Evolutionary conservation across 495 filamentous ascomycete genomes (phyloP).

Genomic region (Neurospora africana): DNA sequence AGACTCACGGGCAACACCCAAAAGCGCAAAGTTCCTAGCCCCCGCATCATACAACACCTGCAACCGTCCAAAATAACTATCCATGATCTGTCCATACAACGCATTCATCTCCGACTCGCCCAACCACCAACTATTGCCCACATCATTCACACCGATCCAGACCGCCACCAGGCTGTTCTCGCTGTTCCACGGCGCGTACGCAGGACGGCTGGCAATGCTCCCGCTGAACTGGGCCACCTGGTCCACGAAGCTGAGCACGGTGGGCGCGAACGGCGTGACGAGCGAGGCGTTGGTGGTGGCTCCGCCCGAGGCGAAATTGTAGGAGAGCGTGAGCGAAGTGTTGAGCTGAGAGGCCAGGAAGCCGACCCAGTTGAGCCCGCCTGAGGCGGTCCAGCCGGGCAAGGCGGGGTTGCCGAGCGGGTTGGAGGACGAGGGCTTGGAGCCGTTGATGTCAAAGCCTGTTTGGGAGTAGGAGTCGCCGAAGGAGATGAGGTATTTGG

Average conservation of each 20-base stretch:
- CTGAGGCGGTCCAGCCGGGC: constrained; percentile 48
- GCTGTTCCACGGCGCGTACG: constrained; percentile 48
- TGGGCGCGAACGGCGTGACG: constrained; percentile 34
- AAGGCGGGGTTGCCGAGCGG: constrained; percentile 68
- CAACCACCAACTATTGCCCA: constrained; percentile 53
- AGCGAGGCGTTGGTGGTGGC: constrained; percentile 56
- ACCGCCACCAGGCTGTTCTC: constrained; percentile 53
- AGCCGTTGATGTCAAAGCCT: constrained; percentile 51
- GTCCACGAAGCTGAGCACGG: constrained; percentile 46
- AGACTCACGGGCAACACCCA: constrained; percentile 54
- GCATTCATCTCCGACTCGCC: constrained; percentile 23
- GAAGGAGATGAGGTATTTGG: constrained; percentile 26
- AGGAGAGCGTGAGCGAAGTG: constrained; percentile 45
- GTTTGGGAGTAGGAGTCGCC: constrained; percentile 46
- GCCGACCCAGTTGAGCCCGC: constrained; percentile 58
- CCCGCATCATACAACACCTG: constrained; percentile 52
- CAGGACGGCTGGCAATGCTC: constrained; percentile 18
- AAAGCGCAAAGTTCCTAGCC: constrained; percentile 63
- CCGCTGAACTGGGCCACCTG: constrained; percentile 45
- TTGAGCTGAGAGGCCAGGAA: constrained; percentile 57
- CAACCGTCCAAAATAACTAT: constrained; percentile 43
- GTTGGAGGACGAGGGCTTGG: constrained; percentile 52
- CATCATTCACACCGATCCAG: constrained; percentile 76
- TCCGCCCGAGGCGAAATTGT: constrained; percentile 60
- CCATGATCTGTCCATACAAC: constrained; percentile 45